Conservation (phyloP, 2,329 filamentous ascomycete species). For the Aphanoascus verrucosus region DNA sequence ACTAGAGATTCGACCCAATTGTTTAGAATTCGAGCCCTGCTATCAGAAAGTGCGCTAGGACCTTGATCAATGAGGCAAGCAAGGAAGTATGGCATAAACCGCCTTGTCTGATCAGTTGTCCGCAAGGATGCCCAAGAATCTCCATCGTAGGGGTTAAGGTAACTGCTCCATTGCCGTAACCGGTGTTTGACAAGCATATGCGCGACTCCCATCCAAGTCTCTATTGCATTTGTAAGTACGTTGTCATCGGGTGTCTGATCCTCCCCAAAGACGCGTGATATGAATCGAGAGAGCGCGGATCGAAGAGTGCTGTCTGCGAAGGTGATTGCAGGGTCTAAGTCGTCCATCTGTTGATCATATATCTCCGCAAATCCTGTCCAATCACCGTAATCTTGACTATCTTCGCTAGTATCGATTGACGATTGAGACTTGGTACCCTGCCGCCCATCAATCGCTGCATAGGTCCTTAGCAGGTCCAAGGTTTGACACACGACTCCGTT, state of each 20-base stretch:
- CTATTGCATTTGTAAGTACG: slow-evolving; percentile 42
- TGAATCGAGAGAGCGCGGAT: slow-evolving; percentile 41
- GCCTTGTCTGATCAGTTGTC: slow-evolving; percentile 38
- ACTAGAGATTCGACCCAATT: slow-evolving; percentile 47
- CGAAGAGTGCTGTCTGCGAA: slow-evolving; percentile 37
- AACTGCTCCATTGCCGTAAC: slow-evolving; percentile 45
- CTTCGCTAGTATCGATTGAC: slow-evolving; percentile 39
- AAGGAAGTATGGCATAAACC: slow-evolving; percentile 39
- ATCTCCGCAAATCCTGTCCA: slow-evolving; percentile 45
- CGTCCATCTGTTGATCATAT: slow-evolving; percentile 25
- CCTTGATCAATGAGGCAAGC: slow-evolving; percentile 37
- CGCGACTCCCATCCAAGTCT: slow-evolving; percentile 46
- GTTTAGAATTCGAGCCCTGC: slow-evolving; percentile 40
- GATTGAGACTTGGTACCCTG: slow-evolving; percentile 17
- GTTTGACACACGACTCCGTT: slow-evolving; percentile 40
- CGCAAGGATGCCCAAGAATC: slow-evolving; percentile 41
- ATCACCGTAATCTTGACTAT: slow-evolving; percentile 56
- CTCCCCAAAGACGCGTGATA: slow-evolving; percentile 53
- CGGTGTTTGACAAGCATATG: slow-evolving; percentile 38
- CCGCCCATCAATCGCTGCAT: slow-evolving; percentile 26
- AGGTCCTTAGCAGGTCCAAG: slow-evolving; percentile 39
- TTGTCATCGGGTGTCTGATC: slow-evolving; percentile 46
- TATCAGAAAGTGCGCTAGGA: slow-evolving; percentile 32
- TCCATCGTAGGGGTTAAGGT: slow-evolving; percentile 44
- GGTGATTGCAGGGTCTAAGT: slow-evolving; percentile 21